Evolutionary conservation across 345 rosid species (phyloP).

Genomic region (Ricinus communis): DNA sequence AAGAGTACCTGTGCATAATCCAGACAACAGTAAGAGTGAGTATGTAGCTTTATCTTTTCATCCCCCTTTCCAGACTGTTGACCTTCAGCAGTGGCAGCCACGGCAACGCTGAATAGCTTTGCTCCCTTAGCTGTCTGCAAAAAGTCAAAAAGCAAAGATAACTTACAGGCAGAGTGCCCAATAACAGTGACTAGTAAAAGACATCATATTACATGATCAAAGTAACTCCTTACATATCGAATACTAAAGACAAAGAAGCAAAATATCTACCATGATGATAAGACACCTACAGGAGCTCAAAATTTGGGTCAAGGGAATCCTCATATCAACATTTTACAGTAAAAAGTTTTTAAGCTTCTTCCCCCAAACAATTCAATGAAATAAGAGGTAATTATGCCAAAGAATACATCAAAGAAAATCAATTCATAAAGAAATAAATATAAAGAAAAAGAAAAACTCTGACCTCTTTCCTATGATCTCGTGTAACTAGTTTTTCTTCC

Average conservation of each 20-base stretch:
- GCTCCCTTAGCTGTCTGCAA: constrained; percentile 84
- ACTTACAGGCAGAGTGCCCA: no score
- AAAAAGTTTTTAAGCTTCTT: neutral
- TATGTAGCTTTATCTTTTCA: constrained; percentile 80
- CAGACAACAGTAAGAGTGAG: constrained; percentile 87
- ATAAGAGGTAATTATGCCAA: neutral
- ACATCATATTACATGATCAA: neutral
- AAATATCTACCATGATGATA: neutral
- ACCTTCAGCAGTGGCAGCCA: constrained; percentile 67
- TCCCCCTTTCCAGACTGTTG: constrained; percentile 52
- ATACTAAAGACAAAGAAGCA: no score
- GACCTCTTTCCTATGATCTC: constrained; percentile 88
- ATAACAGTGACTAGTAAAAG: neutral
- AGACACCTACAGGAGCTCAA: neutral
- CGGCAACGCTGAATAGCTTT: constrained; percentile 73
- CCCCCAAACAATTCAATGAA: neutral
- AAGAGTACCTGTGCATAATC: constrained; percentile 76
- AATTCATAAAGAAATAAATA: neutral
- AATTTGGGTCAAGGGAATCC: neutral
- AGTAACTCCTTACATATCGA: neutral
- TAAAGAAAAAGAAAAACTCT: constrained; percentile 4
- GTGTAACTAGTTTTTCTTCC: constrained; percentile 73
- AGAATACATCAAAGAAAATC: neutral
- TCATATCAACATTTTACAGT: neutral
- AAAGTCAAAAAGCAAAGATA: neutral